Conservation (phyloP, 225 moss, liverwort and hornwort genomes). For the Sphagnum tenellum region DNA sequence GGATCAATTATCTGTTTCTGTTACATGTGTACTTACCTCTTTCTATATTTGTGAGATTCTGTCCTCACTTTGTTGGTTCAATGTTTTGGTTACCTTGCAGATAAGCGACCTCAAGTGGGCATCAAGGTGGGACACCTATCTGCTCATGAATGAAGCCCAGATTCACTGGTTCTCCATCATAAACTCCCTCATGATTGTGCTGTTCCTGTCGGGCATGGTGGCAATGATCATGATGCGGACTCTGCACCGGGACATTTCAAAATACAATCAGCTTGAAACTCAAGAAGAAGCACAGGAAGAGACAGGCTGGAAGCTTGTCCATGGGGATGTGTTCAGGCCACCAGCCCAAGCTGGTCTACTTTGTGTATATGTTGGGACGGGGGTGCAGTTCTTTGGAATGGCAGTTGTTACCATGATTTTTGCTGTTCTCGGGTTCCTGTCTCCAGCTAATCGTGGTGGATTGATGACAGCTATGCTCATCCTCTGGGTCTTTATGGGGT, state of each 20-base stretch:
- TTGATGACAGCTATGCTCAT: slow-evolving; percentile 96
- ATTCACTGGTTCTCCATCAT: slow-evolving; percentile 96
- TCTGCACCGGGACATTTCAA: slow-evolving; percentile 87
- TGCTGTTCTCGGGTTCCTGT: slow-evolving; percentile 78
- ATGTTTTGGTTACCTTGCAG: slow-evolving; percentile 13
- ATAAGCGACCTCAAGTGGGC: slow-evolving; percentile 76
- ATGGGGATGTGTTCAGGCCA: slow-evolving; percentile 85
- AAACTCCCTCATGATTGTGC: slow-evolving; percentile 87
- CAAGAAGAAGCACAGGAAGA: slow-evolving; percentile 94
- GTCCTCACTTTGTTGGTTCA: not conserved
- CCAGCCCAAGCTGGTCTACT: slow-evolving; percentile 58
- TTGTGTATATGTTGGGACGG: slow-evolving; percentile 82
- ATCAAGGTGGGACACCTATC: slow-evolving; percentile 81
- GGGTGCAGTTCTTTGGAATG: slow-evolving; percentile 88
- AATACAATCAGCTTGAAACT: slow-evolving; percentile 94
- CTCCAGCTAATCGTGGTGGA: slow-evolving; percentile 84
- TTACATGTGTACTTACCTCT: too few species aligned
- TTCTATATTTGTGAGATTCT: not conserved
- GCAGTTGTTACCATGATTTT: slow-evolving; percentile 82
- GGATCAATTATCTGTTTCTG: too few species aligned
- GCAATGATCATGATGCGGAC: slow-evolving; percentile 99
- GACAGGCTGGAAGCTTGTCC: slow-evolving; percentile 91
- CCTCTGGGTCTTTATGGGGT: slow-evolving; percentile 94
- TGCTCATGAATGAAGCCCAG: slow-evolving; percentile 86
- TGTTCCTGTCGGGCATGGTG: slow-evolving; percentile 96